Conservation (phyloP, 768 basidiomycete genomes). For the Lactarius evosmus region DNA sequence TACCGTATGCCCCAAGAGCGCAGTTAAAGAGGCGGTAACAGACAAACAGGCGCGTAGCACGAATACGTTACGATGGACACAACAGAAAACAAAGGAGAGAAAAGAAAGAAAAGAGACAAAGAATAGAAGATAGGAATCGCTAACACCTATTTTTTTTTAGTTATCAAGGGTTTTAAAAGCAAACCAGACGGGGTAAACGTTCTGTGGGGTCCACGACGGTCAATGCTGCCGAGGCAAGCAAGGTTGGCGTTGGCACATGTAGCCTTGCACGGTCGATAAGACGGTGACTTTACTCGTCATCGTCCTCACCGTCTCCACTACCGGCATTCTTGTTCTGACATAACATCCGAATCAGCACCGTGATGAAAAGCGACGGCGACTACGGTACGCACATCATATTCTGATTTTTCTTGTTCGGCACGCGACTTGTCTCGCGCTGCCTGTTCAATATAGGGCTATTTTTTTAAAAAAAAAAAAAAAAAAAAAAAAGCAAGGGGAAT, state of each 20-base stretch:
- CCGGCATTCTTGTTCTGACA: constrained; percentile 39
- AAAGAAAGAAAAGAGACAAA: not conserved
- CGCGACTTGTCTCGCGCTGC: constrained; percentile 85
- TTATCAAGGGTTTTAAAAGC: constrained; percentile 19
- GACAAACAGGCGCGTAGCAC: constrained; percentile 18
- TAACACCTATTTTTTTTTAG: constrained; percentile 20
- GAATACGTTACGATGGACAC: constrained; percentile 26
- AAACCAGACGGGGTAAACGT: constrained; percentile 16
- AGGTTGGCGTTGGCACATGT: constrained; percentile 4
- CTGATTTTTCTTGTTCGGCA: constrained; percentile 75
- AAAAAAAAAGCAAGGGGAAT: not conserved
- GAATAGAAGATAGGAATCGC: not conserved
- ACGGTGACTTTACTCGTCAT: constrained; percentile 38
- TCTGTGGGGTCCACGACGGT: constrained; percentile 7
- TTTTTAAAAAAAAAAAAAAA: not conserved
- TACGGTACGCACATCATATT: constrained; percentile 39
- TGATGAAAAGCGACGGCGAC: not conserved
- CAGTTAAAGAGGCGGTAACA: constrained; percentile 24
- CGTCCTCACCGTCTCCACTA: constrained; percentile 45
- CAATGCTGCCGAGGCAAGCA: not conserved
- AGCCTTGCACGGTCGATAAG: constrained; percentile 5
- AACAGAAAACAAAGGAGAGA: constrained; percentile 1
- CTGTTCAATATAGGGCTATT: constrained; percentile 82
- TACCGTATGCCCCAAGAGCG: constrained; percentile 21
- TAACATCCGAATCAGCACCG: constrained; percentile 2